These are phyloP conservation scores for Plasmodium blacklocki DNA, from an alignment of 169 alveolate genomes.

Conservation along the genomic window DNA sequence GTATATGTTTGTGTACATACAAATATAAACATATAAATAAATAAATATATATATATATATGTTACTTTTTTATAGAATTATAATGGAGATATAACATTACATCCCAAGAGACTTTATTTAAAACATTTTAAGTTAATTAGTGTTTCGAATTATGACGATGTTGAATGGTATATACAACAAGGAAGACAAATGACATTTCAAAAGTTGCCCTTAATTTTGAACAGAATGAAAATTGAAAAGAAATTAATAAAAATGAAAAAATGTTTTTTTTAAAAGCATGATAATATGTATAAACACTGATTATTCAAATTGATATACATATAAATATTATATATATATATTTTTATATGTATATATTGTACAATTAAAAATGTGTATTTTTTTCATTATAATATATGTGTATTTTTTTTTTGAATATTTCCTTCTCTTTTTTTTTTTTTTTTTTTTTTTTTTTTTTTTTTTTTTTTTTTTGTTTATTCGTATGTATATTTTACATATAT, in stretches of 20 bases:
- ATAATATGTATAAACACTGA: too few relatives aligned
- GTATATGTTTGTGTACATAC: neutral
- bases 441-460: too few relatives aligned
- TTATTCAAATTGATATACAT: too few relatives aligned
- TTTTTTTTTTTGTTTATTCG: too few relatives aligned
- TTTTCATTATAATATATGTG: too few relatives aligned
- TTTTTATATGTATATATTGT: too few relatives aligned
- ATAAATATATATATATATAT: neutral
- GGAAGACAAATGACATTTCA: conserved; percentile 77
- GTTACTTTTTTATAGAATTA: conserved; percentile 66
- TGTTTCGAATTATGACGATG: conserved; percentile 78
- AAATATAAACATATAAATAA: neutral
- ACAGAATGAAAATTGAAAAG: conserved; percentile 75
- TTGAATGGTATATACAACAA: conserved; percentile 77
- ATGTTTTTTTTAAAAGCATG: conserved; percentile 18
- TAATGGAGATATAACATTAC: conserved; percentile 82
- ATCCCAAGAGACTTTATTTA: conserved; percentile 73
- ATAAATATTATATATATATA: too few relatives aligned
- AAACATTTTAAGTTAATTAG: conserved; percentile 76
- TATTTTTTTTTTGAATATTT: too few relatives aligned
- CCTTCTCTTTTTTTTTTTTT: too few relatives aligned
- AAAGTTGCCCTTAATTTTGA: conserved; percentile 64
- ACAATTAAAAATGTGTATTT: too few relatives aligned
- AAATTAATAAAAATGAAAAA: conserved; percentile 58
- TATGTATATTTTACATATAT: too few relatives aligned